Conservation (phyloP, 805 yeast genomes). For the Schizosaccharomyces cryophilus region DNA sequence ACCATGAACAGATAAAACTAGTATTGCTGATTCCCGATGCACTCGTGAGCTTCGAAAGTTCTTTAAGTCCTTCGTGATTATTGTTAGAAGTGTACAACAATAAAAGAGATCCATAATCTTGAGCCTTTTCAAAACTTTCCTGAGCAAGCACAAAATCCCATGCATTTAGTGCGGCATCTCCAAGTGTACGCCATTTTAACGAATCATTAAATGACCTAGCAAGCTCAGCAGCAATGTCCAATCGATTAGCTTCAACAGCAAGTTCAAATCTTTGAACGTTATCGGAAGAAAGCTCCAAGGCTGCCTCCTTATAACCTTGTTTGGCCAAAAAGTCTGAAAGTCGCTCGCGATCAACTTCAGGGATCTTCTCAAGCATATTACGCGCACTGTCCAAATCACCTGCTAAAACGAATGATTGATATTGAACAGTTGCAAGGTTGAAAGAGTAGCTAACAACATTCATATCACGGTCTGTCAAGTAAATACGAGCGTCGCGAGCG, state of each 20-base stretch:
- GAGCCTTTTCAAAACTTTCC: slow-evolving; percentile 51
- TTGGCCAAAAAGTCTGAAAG: slow-evolving; percentile 83
- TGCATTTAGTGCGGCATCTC: slow-evolving; percentile 55
- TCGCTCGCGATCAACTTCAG: slow-evolving; percentile 41
- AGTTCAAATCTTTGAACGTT: slow-evolving; percentile 78
- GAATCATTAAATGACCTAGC: slow-evolving; percentile 25
- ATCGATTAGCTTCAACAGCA: slow-evolving; percentile 51
- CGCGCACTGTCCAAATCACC: slow-evolving; percentile 78
- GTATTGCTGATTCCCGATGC: slow-evolving; percentile 61
- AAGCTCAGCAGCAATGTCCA: slow-evolving; percentile 45
- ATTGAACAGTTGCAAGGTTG: slow-evolving; percentile 69
- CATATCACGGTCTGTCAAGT: slow-evolving; percentile 74
- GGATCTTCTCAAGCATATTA: slow-evolving; percentile 29
- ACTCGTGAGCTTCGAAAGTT: slow-evolving; percentile 43
- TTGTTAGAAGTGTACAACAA: slow-evolving; percentile 65
- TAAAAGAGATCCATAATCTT: slow-evolving; percentile 60
- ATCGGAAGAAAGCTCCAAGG: slow-evolving; percentile 62
- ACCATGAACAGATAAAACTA: slow-evolving; percentile 83
- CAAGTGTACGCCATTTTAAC: slow-evolving; percentile 74
- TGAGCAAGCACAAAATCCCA: slow-evolving; percentile 69
- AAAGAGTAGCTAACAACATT: slow-evolving; percentile 59
- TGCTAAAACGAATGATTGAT: slow-evolving; percentile 83
- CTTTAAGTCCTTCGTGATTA: slow-evolving; percentile 31
- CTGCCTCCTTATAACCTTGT: slow-evolving; percentile 68
- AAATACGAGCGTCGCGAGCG: slow-evolving; percentile 72